Conservation (phyloP, 2,329 filamentous ascomycete species). For the Uncinocarpus reesii region DNA sequence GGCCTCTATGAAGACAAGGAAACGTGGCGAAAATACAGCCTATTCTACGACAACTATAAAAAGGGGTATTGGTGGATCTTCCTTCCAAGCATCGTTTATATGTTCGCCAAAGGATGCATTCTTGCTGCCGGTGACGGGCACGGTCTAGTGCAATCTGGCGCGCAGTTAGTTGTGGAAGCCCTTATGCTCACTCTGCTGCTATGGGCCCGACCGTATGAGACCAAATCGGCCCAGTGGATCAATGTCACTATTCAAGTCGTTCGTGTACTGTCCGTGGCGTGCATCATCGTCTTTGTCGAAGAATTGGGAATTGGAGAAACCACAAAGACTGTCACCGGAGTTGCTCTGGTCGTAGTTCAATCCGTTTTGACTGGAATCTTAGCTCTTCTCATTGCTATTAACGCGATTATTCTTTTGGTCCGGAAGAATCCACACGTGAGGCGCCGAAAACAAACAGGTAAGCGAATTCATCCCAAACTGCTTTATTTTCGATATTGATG, state of each 20-base stretch:
- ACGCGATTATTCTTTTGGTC: constrained; percentile 71
- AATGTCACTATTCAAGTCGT: constrained; percentile 87
- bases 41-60: constrained; percentile 96
- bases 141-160: constrained; percentile 68
- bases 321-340: constrained; percentile 84
- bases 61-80: constrained; percentile 97
- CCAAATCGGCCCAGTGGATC: constrained; percentile 80
- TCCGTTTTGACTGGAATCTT: constrained; percentile 70
- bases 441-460: constrained; percentile 81
- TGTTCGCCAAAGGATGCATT: constrained; percentile 77
- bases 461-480: constrained; percentile 31
- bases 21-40: constrained; percentile 86
- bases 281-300: constrained; percentile 87
- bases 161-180: constrained; percentile 70
- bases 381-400: constrained; percentile 78
- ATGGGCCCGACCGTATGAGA: constrained; percentile 77
- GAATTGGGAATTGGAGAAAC: constrained; percentile 82
- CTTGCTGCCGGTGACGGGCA: constrained; percentile 78
- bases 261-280: constrained; percentile 75
- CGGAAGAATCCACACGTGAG: constrained; percentile 83
- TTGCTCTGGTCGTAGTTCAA: constrained; percentile 90
- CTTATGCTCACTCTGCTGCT: constrained; percentile 68
- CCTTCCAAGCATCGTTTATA: constrained; percentile 77
- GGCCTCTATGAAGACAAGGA: constrained; percentile 79
- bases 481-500: constrained; percentile 14